Evolutionary conservation across 129 eudicot species (phyloP), one percentile per base, ranked within the genome.

Genomic region (Flaveria robusta): DNA sequence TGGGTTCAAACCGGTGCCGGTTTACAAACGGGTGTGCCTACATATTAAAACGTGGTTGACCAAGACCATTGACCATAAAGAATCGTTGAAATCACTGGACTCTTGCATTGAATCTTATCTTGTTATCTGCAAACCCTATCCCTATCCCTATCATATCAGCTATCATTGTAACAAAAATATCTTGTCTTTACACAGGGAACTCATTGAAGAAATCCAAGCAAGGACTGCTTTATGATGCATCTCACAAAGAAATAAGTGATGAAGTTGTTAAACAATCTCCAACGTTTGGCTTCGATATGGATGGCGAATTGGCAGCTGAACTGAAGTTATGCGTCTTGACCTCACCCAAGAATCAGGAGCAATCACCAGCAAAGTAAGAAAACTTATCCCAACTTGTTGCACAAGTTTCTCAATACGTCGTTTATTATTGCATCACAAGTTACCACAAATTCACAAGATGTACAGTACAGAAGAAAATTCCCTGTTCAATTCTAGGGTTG

Each of bases 201-300:
- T n/a, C n/a, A n/a, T n/a, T n/a, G n/a, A n/a, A n/a, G n/a, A n/a
- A n/a, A n/a, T n/a, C n/a, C n/a, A n/a, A n/a, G n/a, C 83, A 24
- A n/a, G 83, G 46, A 9, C 82, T 83, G 64, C 85, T 86, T 24
- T 78, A 60, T 47, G 90, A 86, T 81, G 90, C 88, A 0, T 82
- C 81, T 70, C 80, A 77, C 2, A 86, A 86, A 71, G 85, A 86
- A 55, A 26, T 71, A n/a, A 82, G 68, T 0, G 56, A 72, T 0
- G 9, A 12, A 39, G 16, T 71, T 16, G 84, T 82, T n/a, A 45
- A 24, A 39, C 59, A 12, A 67, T 71, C 65, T 58, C 65, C 65
- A 59, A 24, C 66, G 24, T 59, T 2, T 24, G 39, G 66, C 37
- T 23, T 59, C 37, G 66, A 59, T 11, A 59, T 59, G 7, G 66